Evolutionary conservation across 805 yeast genomes (phyloP).

Genomic region (Jamesozyma jinghongensis): DNA sequence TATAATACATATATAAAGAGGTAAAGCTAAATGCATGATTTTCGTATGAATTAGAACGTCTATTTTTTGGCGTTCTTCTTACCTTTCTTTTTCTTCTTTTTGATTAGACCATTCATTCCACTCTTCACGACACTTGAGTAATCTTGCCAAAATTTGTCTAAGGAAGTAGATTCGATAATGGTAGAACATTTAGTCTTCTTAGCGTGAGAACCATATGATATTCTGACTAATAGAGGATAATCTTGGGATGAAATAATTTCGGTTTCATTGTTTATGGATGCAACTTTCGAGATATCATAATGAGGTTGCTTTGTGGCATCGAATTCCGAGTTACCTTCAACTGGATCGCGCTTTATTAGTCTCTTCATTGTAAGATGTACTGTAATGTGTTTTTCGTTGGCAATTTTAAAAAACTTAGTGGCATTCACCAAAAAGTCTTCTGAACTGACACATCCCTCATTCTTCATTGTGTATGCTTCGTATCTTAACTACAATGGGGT

Average conservation of each 20-base stretch:
- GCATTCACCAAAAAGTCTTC: slow-evolving; percentile 20
- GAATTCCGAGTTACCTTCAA: slow-evolving; percentile 36
- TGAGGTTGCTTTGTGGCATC: slow-evolving; percentile 39
- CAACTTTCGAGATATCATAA: slow-evolving; percentile 24
- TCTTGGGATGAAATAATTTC: slow-evolving; percentile 24
- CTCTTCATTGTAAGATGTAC: slow-evolving; percentile 26
- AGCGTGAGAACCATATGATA: slow-evolving; percentile 28
- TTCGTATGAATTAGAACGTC: not conserved
- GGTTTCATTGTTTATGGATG: slow-evolving; percentile 9
- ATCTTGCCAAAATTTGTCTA: slow-evolving; percentile 69
- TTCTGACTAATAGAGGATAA: slow-evolving; percentile 61
- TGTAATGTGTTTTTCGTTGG: slow-evolving; percentile 21
- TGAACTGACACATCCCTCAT: slow-evolving; percentile 8
- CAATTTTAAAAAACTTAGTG: slow-evolving; percentile 17
- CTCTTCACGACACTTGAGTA: slow-evolving; percentile 61
- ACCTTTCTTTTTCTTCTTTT: slow-evolving; percentile 64
- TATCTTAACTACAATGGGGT: too few relatives aligned
- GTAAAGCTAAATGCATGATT: not conserved
- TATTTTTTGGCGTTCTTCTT: slow-evolving; percentile 5
- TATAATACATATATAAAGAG: not conserved
- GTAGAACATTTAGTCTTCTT: slow-evolving; percentile 60
- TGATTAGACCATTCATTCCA: slow-evolving; percentile 68
- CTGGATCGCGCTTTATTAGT: slow-evolving; percentile 21
- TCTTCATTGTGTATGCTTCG: slow-evolving; percentile 1
- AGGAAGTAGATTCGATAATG: slow-evolving; percentile 48